phyloP scores from a whole-genome alignment of 2,329 filamentous ascomycete genomes.

The Fusarium gaditjirri region DNA sequence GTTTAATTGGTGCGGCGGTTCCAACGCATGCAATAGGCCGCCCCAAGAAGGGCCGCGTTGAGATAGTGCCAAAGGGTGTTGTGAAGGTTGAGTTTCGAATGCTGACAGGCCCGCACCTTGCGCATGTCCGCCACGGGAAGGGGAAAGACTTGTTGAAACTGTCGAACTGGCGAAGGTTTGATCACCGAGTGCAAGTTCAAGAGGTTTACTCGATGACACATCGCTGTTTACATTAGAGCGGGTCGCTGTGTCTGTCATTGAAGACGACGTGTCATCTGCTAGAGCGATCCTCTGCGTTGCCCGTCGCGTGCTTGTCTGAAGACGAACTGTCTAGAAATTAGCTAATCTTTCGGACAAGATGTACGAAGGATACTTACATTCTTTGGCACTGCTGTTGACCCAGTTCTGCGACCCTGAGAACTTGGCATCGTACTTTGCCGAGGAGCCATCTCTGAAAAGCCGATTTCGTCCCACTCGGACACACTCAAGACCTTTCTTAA shows the following conservation, averaged over 20 bases:
- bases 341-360: rapidly evolving
- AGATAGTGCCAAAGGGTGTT: not conserved
- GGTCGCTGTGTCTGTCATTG: rapidly evolving
- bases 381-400: slow-evolving; percentile 37
- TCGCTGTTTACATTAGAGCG: not conserved
- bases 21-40: not conserved
- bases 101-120: not conserved
- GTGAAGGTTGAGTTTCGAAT: not conserved
- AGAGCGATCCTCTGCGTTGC: slow-evolving; percentile 17
- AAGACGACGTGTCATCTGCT: rapidly evolving
- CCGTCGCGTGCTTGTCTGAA: slow-evolving; percentile 27
- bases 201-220: not conserved
- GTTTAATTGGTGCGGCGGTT: not conserved
- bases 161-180: not conserved
- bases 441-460: slow-evolving; percentile 33
- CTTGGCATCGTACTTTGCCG: slow-evolving; percentile 39
- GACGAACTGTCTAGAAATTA: not conserved
- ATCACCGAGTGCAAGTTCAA: not conserved
- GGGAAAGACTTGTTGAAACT: not conserved
- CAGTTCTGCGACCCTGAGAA: slow-evolving; percentile 34
- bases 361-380: slow-evolving; percentile 14
- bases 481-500: slow-evolving; percentile 22
- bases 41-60: slow-evolving; percentile 25
- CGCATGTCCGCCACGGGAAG: not conserved
- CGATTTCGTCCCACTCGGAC: slow-evolving; percentile 14